A percentile compares a stretch with the other conserved stretches of the same genome.
Conservation (phyloP, 1,284 basidiomycete genomes). For the Trametes pubescens region DNA sequence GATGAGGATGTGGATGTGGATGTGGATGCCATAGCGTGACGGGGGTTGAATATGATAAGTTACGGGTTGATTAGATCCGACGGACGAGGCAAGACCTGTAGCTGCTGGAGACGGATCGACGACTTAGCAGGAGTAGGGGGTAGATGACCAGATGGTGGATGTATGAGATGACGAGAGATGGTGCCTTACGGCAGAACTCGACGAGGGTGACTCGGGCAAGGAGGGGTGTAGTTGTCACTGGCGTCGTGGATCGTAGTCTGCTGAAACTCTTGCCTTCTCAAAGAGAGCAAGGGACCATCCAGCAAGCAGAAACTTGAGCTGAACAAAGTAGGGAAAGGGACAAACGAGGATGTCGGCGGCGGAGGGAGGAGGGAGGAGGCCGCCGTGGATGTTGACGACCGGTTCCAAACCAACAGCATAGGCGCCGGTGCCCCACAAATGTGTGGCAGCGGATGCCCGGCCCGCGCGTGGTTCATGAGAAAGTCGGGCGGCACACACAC, state of each 20-base stretch:
- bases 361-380: neutral
- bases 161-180: neutral
- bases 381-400: neutral
- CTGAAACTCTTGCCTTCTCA: neutral
- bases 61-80: neutral
- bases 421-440: neutral
- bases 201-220: neutral
- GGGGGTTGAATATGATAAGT: neutral
- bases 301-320: neutral
- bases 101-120: neutral
- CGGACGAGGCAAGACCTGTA: neutral
- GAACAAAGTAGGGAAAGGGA: neutral
- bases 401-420: neutral
- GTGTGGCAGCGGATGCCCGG: neutral
- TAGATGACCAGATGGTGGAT: neutral
- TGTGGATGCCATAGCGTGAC: slow-evolving; percentile 2
- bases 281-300: neutral
- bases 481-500: neutral
- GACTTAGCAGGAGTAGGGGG: neutral
- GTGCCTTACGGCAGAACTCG: neutral
- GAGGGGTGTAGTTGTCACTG: neutral
- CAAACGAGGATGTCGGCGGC: neutral
- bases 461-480: neutral
- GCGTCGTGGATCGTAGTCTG: neutral
- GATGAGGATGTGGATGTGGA: slow-evolving; percentile 1